phyloP scores from a whole-genome alignment of 1,284 basidiomycete genomes.

The Ceratobasidium sp. region DNA sequence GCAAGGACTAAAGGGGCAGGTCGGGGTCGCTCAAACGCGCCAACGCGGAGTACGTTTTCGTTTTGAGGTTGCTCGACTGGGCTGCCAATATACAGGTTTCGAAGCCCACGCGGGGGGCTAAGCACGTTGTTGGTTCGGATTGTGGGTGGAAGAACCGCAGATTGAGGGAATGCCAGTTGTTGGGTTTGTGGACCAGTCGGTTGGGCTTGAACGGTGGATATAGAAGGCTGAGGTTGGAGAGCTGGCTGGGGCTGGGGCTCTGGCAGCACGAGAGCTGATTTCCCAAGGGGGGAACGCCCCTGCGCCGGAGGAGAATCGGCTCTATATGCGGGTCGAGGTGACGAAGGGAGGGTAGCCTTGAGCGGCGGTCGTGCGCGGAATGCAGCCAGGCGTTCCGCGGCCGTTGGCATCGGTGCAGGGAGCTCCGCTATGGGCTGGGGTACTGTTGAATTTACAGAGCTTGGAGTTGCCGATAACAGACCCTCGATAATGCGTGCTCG shows the following conservation, averaged over 20 bases:
- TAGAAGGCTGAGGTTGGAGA: conserved; percentile 29
- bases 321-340: conserved; percentile 26
- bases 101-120: conserved; percentile 46
- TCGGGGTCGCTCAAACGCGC: conserved; percentile 56
- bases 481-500: conserved; percentile 25
- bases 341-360: conserved; percentile 27
- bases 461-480: conserved; percentile 1
- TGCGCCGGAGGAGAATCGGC: conserved; percentile 13
- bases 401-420: conserved; percentile 15
- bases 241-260: not conserved
- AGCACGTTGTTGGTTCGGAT: conserved; percentile 52
- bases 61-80: conserved; percentile 48
- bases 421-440: not conserved
- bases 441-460: conserved; percentile 12
- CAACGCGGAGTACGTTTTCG: not conserved
- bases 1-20: conserved; percentile 52
- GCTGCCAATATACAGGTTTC: conserved; percentile 43
- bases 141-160: conserved; percentile 48
- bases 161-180: conserved; percentile 44
- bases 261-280: not conserved
- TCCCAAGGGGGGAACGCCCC: conserved; percentile 6
- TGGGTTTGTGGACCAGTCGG: conserved; percentile 37
- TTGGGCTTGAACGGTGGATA: conserved; percentile 38
- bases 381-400: conserved; percentile 35
- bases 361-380: conserved; percentile 26